Base-by-base conservation (phyloP, 148 eudicot genomes). In the Dysphania ambrosioides region DNA sequence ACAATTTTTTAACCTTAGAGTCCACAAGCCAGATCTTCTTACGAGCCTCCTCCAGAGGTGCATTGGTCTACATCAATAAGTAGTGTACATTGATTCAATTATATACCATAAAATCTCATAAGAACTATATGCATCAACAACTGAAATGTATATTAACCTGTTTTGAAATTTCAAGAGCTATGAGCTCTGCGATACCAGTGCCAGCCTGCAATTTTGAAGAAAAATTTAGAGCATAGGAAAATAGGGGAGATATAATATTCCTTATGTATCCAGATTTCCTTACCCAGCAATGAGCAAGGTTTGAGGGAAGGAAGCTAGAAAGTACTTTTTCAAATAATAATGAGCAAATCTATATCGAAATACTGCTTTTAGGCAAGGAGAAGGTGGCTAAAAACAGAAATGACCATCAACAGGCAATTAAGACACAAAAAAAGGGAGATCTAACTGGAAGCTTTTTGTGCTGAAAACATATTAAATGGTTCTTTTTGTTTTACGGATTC, bases 181-280 rank as follows among this genome's bases (percentile, higher is more conserved):
- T 96, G 74, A 96, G 99, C 70, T 96, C 99, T 18, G 97, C 99
- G 31, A 96, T 96, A 24, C 98, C 98, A 27, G 98, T 93, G 29
- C 98, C 98, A 80, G 98, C 98, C 98, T 93, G 86, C 62, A 84
- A 34, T 38, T 44, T 3, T 61, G 68, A 32, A 21, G 12, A 36
- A 51, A 55, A n/a, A n/a, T n/a, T n/a, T n/a, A n/a, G n/a, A 77
- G 29, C 26, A n/a, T 19, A 56, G 16, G 30, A 29, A 26, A 21
- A 40, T n/a, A 30, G 51, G n/a, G n/a, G 5, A 19, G 27, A 62
- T 19, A 76, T 24, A 29, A 27, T 4, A 41, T 19, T 15, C 7
- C 4, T 18, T 24, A 34, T 13, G 5, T 0, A 53, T 55, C n/a
- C n/a, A n/a, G n/a, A n/a, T n/a, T n/a, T n/a, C 30, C 26, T n/a